Percentiles rank a stretch among this genome's conserved stretches.
Conservation (phyloP, 1,284 basidiomycete genomes). For the Trametes sp. region DNA sequence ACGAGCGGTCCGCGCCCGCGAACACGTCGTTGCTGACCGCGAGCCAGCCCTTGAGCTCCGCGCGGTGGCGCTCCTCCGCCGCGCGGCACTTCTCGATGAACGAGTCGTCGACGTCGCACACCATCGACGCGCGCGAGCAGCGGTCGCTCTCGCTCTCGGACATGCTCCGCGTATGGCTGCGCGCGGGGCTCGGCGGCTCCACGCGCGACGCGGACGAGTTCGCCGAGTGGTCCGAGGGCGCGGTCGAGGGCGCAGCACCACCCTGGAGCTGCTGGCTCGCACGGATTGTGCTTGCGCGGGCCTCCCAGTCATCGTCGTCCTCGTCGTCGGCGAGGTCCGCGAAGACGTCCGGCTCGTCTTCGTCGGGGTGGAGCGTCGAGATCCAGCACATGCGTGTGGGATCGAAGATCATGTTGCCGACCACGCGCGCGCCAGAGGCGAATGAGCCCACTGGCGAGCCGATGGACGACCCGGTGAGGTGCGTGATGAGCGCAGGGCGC, state of each 20-base stretch:
- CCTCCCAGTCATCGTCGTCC: constrained; percentile 75
- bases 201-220: constrained; percentile 36
- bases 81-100: constrained; percentile 75
- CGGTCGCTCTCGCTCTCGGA: constrained; percentile 80
- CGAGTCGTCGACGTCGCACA: constrained; percentile 74
- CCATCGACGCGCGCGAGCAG: constrained; percentile 75
- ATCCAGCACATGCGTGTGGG: constrained; percentile 95
- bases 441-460: constrained; percentile 84
- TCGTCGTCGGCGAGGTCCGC: constrained; percentile 90
- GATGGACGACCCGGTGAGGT: constrained; percentile 82
- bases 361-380: constrained; percentile 82
- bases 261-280: constrained; percentile 55
- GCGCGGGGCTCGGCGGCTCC: constrained; percentile 61
- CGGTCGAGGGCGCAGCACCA: constrained; percentile 36
- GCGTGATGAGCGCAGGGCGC: constrained; percentile 95
- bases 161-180: constrained; percentile 66
- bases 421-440: constrained; percentile 80
- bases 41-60: constrained; percentile 86
- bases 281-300: constrained; percentile 80
- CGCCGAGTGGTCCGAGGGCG: constrained; percentile 45
- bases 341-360: constrained; percentile 93
- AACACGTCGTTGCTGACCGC: constrained; percentile 47
- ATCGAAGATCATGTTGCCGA: constrained; percentile 98
- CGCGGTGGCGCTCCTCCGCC: constrained; percentile 82
- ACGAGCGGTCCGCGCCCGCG: constrained; percentile 61